Conservation (phyloP, 768 basidiomycete species). For the Trametes meyenii region DNA sequence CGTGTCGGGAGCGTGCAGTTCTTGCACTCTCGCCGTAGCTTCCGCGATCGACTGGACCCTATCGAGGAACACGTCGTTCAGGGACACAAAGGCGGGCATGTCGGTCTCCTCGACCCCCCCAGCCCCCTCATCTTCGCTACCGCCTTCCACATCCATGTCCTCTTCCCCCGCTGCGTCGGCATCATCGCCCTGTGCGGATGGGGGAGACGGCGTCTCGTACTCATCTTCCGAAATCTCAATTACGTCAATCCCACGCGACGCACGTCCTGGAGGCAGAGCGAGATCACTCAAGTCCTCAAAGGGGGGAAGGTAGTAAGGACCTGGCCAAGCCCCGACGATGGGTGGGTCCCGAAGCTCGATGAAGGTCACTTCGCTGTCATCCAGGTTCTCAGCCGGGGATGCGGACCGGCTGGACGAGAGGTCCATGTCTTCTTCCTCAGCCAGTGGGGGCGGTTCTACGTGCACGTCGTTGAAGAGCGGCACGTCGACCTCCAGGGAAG, state of each 20-base stretch:
- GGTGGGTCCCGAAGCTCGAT: constrained; percentile 2
- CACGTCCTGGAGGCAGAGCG: not conserved
- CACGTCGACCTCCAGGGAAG: not conserved
- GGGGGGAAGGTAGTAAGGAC: not conserved
- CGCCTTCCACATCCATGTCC: not conserved
- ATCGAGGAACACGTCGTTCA: not conserved
- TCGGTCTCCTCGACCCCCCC: not conserved
- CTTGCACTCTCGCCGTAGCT: not conserved
- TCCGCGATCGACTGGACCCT: not conserved
- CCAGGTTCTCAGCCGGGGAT: not conserved
- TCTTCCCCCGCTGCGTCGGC: not conserved
- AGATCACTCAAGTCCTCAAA: not conserved
- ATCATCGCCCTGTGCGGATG: not conserved
- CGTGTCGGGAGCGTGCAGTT: not conserved
- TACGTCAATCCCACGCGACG: not conserved
- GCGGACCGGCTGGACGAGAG: constrained; percentile 19
- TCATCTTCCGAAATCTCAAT: constrained; percentile 22
- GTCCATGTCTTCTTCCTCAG: constrained; percentile 21
- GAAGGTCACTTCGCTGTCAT: not conserved
- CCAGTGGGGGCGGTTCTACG: not conserved
- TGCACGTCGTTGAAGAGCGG: constrained; percentile 1
- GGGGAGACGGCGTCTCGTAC: not conserved
- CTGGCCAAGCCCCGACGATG: constrained; percentile 25
- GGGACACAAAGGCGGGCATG: not conserved
- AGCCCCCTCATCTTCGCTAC: not conserved